Evolutionary conservation across 257 asterid species (phyloP), one percentile per base, ranked within the genome.

Genomic region (Solanum pinnatisectum): DNA sequence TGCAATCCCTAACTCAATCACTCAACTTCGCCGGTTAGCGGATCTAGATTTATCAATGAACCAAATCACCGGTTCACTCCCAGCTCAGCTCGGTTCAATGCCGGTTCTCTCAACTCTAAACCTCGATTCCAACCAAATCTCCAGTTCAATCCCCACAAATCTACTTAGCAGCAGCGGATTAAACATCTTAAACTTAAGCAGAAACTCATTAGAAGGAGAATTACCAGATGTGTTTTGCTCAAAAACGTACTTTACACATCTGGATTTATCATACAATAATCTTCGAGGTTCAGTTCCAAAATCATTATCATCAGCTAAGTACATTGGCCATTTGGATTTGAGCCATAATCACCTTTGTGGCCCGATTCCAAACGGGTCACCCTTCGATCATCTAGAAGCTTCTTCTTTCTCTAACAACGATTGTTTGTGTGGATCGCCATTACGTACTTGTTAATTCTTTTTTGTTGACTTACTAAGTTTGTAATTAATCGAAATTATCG

Each of bases 291-390:
- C 95, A 27, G 92, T 97, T 30, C 98, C 99, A 0, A 93, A 92
- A 35, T 87, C 99, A 10, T 82, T 97, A 77, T 84, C 95, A 0
- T 87, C 92, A 11, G 98, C 94, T 2, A 93, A 83, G 94, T 97
- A 85, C 90, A 93, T 97, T 27, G 99, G 99, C 0, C 99, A 97
- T 63, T 89, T 96, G 97, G 98, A 96, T 91, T 88, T 96, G 37
- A 96, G 99, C 88, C 90, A 93, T 89, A 96, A 96, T 88, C 99
- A 95, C 32, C 92, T 96, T 2, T 96, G 99, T 27, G 99, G 99
- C 6, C 88, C 96, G 85, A 97, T 97, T 56, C 99, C 99, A 0
- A n/a, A 56, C 5, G 99, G 99, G 3, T 91, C 94, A 35, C 99
- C 99, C 0, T 97, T 97, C 79, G 98, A 97, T 87, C 99, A 92